Base-by-base conservation (phyloP, 148 eudicot genomes). In the Amaranthus hypochondriacus region DNA sequence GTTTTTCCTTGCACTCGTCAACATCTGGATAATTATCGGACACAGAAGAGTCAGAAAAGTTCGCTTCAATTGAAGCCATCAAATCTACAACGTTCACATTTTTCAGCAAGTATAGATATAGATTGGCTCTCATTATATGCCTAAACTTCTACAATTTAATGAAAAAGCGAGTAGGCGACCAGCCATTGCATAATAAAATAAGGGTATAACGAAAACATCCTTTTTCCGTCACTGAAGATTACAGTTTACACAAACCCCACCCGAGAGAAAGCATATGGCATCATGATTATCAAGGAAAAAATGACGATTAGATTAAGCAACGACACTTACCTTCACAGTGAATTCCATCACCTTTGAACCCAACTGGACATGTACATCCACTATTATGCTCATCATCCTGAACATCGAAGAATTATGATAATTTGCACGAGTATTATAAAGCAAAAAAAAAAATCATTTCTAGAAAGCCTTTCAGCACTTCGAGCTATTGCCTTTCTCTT, bases 291-390 rank as follows among this genome's bases (percentile, higher is more conserved):
- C 4, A 48, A 64, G 58, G 7, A 71, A 7, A 28, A 5, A 61
- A 10, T n/a, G 53, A 58, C 11, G 14, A 3, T 18, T 49, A 62
- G 61, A 69, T 64, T 42, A 78, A 51, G 68, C 18, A 51, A 51
- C 42, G 57, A 56, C 46, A 42, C n/a, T 8, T 87, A 90, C 98
- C 96, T 83, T 89, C 88, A 80, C 98, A 93, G 48, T 82, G 81
- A 71, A 82, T 83, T 72, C 98, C 98, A 74, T 93, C 90, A 21
- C 98, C 98, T 68, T 53, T 89, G 90, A 93, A 93, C 62, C 98
- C 96, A 4, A 81, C 81, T 58, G 98, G 98, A 79, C 98, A 93
- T 75, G 75, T 81, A 86, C 98, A 93, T 50, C 96, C 93, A 50
- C 81, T 83, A 74, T 89, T 82, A 62, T 84, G 84, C 66, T 83